Conservation (phyloP, 257 asterid species). For the Nicotiana benthamiana region DNA sequence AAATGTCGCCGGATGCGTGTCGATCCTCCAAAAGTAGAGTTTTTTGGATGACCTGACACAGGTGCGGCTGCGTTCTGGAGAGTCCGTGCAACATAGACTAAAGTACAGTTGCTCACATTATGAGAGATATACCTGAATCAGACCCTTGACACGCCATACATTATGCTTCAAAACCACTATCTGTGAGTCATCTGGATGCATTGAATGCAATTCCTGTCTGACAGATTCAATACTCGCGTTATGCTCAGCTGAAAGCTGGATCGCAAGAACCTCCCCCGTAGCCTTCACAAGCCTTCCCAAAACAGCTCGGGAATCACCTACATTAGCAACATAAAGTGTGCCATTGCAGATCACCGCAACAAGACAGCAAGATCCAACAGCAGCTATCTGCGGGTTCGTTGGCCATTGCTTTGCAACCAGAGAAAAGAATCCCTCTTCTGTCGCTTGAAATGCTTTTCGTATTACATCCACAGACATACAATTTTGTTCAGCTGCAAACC, state of each 20-base stretch:
- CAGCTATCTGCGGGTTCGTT: slow-evolving; percentile 37
- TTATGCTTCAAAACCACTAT: slow-evolving; percentile 42
- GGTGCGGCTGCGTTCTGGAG: no score
- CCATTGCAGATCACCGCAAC: slow-evolving; percentile 34
- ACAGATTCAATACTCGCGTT: slow-evolving; percentile 39
- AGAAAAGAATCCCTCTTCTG: slow-evolving; percentile 44
- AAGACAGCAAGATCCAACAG: slow-evolving; percentile 48
- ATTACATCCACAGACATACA: slow-evolving; percentile 40
- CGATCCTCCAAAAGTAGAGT: no score
- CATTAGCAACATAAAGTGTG: slow-evolving; percentile 34
- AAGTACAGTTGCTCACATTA: background rate
- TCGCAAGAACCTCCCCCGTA: slow-evolving; percentile 40
- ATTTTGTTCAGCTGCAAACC: slow-evolving; percentile 32
- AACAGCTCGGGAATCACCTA: slow-evolving; percentile 45
- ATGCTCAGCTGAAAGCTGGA: slow-evolving; percentile 43
- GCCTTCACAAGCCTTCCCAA: slow-evolving; percentile 38
- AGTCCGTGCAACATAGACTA: background rate
- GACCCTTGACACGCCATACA: slow-evolving; percentile 50
- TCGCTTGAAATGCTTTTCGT: slow-evolving; percentile 43
- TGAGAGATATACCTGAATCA: slow-evolving; percentile 32
- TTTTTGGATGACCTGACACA: no score
- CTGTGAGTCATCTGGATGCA: slow-evolving; percentile 45
- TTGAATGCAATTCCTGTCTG: slow-evolving; percentile 40
- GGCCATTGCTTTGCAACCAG: slow-evolving; percentile 39
- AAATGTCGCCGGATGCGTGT: no score